Evolutionary conservation across 192 early-diverging fungal genomes (phyloP).

Genomic region (Obelidium mucronatum): DNA sequence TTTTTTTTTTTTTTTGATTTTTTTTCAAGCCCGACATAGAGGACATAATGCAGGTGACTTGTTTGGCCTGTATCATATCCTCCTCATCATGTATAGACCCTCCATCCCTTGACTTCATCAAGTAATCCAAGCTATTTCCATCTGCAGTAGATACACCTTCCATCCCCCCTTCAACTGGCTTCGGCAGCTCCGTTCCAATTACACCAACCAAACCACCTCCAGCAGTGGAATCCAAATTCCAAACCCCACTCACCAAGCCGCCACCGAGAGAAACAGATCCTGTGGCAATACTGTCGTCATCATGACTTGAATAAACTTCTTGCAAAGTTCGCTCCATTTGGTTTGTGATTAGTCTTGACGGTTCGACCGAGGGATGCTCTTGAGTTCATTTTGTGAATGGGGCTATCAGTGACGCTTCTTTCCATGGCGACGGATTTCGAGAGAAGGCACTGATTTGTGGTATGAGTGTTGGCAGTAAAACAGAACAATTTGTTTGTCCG

Average conservation of each 20-base stretch:
- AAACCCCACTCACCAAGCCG: neutral
- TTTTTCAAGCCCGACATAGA: neutral
- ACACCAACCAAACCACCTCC: neutral
- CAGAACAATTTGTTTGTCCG: conserved; percentile 57
- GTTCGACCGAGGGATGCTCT: too few relatives aligned
- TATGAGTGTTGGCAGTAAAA: conserved; percentile 94
- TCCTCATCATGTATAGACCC: neutral
- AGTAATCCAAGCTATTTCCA: neutral
- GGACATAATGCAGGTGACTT: neutral
- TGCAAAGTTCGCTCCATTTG: too few relatives aligned
- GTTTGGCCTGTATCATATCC: too few relatives aligned
- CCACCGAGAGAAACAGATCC: neutral
- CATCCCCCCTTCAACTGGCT: neutral
- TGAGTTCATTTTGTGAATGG: too few relatives aligned
- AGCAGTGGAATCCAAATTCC: too few relatives aligned
- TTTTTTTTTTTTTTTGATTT: too few relatives aligned
- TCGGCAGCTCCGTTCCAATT: neutral
- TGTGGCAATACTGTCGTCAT: too few relatives aligned
- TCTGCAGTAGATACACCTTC: neutral
- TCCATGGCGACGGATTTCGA: conserved; percentile 19
- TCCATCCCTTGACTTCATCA: neutral
- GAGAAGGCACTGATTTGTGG: conserved; percentile 83
- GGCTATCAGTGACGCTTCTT: neutral
- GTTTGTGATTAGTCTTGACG: too few relatives aligned
- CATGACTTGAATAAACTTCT: too few relatives aligned